Evolutionary conservation across 1,139 yeast species (phyloP), one percentile per base, ranked within the genome.

Genomic region (Zygoascus hellenicus): DNA sequence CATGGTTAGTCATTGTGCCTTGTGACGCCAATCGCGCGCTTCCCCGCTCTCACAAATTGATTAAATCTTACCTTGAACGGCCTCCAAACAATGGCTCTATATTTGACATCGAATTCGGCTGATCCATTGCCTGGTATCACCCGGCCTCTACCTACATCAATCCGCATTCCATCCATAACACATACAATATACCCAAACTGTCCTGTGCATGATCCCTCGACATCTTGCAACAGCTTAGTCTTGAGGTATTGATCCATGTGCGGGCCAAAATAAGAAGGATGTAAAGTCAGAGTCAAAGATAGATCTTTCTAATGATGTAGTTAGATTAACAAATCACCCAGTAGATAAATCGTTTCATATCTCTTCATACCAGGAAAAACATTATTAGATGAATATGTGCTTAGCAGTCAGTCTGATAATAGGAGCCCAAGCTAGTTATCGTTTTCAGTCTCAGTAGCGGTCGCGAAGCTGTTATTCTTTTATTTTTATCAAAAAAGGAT

Each of bases 201-300:
- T 58, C 99, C 99, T 1, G 98, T 89, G 70, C 98, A 94, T 1
- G 97, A 89, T 16, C 99, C 99, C 68, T 92, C 99, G 42, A 94
- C 98, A 62, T 92, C 98, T 57, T 88, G 89, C 51, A 94, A 75
- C 55, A 92, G 75, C 66, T 90, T 90, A 62, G 89, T 87, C 62
- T 95, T 80, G 57, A 92, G 75, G 64, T 82, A 90, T 62, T 88
- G 95, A 67, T 87, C 89, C 97, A 92, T 92, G 59, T 90, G 95
- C 3, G 98, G 97, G 1, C 98, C 98, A 63, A 90, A 92, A 66
- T 82, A 92, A 40, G 97, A 89, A 49, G 99, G 99, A 67, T 92
- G 98, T 50, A 92, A 81, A 43, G 97, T 89, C 59, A 92, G 76
- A 65, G 87, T 89, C 53, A 94, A 77, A 56, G 97, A 83, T 56